These are phyloP conservation scores for Pseudozyma flocculosa DNA, from an alignment of 1,284 basidiomycete genomes.

Conservation along the genomic window DNA sequence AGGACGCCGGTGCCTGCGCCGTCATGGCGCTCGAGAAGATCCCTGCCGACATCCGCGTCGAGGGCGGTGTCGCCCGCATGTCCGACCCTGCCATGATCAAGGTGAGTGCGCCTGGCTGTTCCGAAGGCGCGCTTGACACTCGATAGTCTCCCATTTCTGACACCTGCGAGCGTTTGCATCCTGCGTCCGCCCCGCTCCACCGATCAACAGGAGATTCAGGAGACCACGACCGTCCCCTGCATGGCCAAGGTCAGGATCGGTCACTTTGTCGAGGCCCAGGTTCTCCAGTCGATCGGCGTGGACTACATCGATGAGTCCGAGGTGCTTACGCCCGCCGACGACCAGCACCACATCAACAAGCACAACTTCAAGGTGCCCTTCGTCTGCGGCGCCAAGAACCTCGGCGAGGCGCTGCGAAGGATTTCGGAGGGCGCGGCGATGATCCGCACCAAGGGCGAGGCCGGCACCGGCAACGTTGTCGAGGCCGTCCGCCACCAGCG, in stretches of 20 bases:
- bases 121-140: too few species aligned
- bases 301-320: constrained; percentile 96
- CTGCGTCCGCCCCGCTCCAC: too few species aligned
- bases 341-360: constrained; percentile 61
- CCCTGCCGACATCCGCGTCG: constrained; percentile 78
- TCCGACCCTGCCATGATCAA: constrained; percentile 93
- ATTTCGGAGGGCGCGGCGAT: constrained; percentile 82
- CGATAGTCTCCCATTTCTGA: too few species aligned
- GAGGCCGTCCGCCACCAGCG: constrained; percentile 88
- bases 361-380: constrained; percentile 71
- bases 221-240: constrained; percentile 40
- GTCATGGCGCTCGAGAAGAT: constrained; percentile 89
- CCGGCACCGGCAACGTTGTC: constrained; percentile 96
- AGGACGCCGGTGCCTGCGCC: constrained; percentile 95
- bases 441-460: constrained; percentile 63
- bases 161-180: too few species aligned
- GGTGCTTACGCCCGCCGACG: constrained; percentile 87
- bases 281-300: constrained; percentile 88
- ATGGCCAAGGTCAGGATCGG: constrained; percentile 96
- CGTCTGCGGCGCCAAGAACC: constrained; percentile 66
- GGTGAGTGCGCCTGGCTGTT: constrained; percentile 53
- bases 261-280: constrained; percentile 76
- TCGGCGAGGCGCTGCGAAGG: constrained; percentile 84
- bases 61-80: constrained; percentile 58
- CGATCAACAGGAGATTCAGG: constrained; percentile 70